Percentiles rank a stretch among this genome's conserved stretches.
Evolutionary conservation across 2,329 filamentous ascomycete species (phyloP).

Genomic region (Exophiala sideris): DNA sequence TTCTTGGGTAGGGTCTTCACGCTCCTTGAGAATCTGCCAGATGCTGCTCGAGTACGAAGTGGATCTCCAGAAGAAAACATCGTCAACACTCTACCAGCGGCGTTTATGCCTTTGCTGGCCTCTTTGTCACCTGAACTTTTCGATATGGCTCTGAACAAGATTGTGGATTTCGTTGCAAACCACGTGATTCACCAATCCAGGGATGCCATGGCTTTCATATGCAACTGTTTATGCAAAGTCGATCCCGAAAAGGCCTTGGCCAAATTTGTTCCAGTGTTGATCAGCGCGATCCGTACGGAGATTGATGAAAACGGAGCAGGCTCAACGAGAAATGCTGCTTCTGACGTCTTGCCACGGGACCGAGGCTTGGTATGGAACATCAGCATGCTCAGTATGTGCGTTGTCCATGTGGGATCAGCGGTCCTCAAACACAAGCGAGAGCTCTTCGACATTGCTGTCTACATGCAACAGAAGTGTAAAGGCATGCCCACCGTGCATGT

Average conservation of each 20-base stretch:
- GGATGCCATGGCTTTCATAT: constrained; percentile 98
- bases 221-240: constrained; percentile 93
- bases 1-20: constrained; percentile 94
- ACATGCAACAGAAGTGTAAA: constrained; percentile 94
- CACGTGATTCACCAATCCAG: constrained; percentile 96
- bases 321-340: constrained; percentile 87
- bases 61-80: constrained; percentile 95
- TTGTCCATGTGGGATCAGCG: constrained; percentile 89
- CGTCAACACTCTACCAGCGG: constrained; percentile 89
- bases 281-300: constrained; percentile 88
- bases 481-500: constrained; percentile 93
- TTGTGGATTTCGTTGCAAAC: constrained; percentile 83
- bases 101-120: constrained; percentile 84
- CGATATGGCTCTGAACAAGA: constrained; percentile 85
- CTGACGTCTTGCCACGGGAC: constrained; percentile 88
- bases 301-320: constrained; percentile 96
- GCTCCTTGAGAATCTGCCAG: constrained; percentile 88
- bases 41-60: constrained; percentile 79
- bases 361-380: constrained; percentile 94
- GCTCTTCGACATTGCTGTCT: constrained; percentile 83
- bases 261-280: constrained; percentile 83
- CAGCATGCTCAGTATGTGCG: constrained; percentile 95
- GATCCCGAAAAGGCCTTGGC: constrained; percentile 91
- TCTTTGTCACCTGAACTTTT: constrained; percentile 90
- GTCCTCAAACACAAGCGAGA: constrained; percentile 86